Percentiles rank a stretch among this genome's conserved stretches.
Evolutionary conservation across 805 yeast species (phyloP).

Genomic region (Candida boleticola): DNA sequence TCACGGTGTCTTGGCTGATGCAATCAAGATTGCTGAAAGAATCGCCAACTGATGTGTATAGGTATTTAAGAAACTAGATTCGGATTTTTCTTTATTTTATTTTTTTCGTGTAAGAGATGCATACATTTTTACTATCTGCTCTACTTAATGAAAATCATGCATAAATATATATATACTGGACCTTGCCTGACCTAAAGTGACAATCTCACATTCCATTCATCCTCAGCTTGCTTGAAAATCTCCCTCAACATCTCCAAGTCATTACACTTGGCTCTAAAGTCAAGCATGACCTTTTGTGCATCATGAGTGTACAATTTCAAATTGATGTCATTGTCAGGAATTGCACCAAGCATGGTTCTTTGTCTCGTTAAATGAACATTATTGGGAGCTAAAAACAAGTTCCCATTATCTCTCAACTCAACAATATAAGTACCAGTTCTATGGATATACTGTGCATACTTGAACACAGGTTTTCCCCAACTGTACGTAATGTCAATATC

Average conservation of each 20-base stretch:
- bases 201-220: constrained; percentile 10
- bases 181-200: too few relatives aligned
- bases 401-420: constrained; percentile 77
- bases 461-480: constrained; percentile 87
- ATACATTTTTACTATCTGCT: too few relatives aligned
- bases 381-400: constrained; percentile 80
- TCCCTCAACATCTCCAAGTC: constrained; percentile 46
- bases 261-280: constrained; percentile 62
- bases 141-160: too few relatives aligned
- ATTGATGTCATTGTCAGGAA: constrained; percentile 8
- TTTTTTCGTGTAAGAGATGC: too few relatives aligned
- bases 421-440: constrained; percentile 86
- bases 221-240: constrained; percentile 60
- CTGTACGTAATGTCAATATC: constrained; percentile 72
- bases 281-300: constrained; percentile 71
- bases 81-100: too few relatives aligned
- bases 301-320: constrained; percentile 42
- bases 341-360: constrained; percentile 1
- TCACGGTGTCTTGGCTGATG: constrained; percentile 89
- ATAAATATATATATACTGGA: too few relatives aligned
- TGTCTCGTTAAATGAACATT: constrained; percentile 72
- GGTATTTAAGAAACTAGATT: constrained; percentile 5
- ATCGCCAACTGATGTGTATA: constrained; percentile 50
- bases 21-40: constrained; percentile 88
- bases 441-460: constrained; percentile 87